These are phyloP conservation scores for Penicillium manginii DNA, from an alignment of 495 filamentous ascomycete species.

Conservation along the genomic window DNA sequence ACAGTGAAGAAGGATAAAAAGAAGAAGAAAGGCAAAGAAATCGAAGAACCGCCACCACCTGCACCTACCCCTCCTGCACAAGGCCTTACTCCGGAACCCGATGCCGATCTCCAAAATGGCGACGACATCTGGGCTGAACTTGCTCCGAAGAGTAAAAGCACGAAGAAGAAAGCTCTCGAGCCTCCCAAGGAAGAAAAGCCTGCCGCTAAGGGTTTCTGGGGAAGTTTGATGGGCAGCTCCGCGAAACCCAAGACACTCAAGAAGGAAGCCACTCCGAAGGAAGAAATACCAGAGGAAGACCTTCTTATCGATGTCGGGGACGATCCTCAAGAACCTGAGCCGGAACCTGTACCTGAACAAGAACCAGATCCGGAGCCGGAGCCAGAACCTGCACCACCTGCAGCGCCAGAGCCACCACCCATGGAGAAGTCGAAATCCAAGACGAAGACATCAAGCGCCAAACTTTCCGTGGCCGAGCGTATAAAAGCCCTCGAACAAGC, in stretches of 20 bases:
- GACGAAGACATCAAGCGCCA: constrained; percentile 29
- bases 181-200: constrained; percentile 35
- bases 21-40: constrained; percentile 45
- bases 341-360: constrained; percentile 23
- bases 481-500: constrained; percentile 51
- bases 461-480: constrained; percentile 51
- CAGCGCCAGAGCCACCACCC: constrained; percentile 28
- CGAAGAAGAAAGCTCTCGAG: constrained; percentile 34
- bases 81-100: constrained; percentile 48
- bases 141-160: constrained; percentile 36
- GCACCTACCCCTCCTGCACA: constrained; percentile 57
- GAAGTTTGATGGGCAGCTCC: constrained; percentile 41
- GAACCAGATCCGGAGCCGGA: constrained; percentile 41
- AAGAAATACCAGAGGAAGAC: constrained; percentile 31
- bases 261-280: constrained; percentile 22
- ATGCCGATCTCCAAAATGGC: constrained; percentile 25
- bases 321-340: constrained; percentile 30
- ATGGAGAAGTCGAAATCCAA: constrained; percentile 40
- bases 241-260: constrained; percentile 41
- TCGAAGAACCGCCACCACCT: constrained; percentile 45
- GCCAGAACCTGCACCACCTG: constrained; percentile 27
- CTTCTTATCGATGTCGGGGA: constrained; percentile 39
- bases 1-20: constrained; percentile 51
- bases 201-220: constrained; percentile 52
- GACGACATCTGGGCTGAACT: constrained; percentile 45